These are phyloP conservation scores for Penicillium brevicompactum DNA, from an alignment of 2,329 filamentous ascomycete species.

Conservation along the genomic window DNA sequence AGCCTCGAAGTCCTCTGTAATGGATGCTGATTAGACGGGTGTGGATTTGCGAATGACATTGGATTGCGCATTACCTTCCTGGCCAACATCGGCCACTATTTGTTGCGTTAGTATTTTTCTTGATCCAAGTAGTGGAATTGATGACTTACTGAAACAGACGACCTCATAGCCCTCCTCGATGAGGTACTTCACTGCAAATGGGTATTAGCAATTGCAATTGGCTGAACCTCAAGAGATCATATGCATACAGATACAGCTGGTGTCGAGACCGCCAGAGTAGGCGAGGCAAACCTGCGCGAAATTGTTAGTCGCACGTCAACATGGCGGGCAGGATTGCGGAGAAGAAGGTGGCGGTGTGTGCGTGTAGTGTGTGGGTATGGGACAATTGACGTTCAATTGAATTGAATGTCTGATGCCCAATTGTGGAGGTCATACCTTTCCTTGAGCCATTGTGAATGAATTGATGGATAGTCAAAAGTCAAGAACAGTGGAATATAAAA, in stretches of 20 bases:
- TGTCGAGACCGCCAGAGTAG: slow-evolving; percentile 59
- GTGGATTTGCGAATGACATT: neutral
- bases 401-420: neutral
- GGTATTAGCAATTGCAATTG: slow-evolving; percentile 21
- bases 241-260: slow-evolving; percentile 56
- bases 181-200: slow-evolving; percentile 43
- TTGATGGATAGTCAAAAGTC: slow-evolving; percentile 9
- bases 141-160: slow-evolving; percentile 58
- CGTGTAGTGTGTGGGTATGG: neutral
- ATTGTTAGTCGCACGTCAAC: slow-evolving; percentile 16
- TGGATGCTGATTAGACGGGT: slow-evolving; percentile 8
- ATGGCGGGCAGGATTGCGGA: slow-evolving; percentile 8
- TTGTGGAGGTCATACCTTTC: slow-evolving; percentile 20
- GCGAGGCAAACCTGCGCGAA: slow-evolving; percentile 37
- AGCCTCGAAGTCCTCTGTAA: slow-evolving; percentile 68
- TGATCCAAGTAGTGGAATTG: neutral
- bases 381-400: neutral
- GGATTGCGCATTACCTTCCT: slow-evolving; percentile 52
- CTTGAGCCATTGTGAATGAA: slow-evolving; percentile 27
- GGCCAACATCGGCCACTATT: slow-evolving; percentile 69
- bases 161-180: slow-evolving; percentile 60
- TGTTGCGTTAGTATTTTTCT: slow-evolving; percentile 14
- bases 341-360: slow-evolving; percentile 16
- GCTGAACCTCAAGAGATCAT: slow-evolving; percentile 23
- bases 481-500: slow-evolving; percentile 17